Evolutionary conservation across 2,329 filamentous ascomycete species (phyloP).

Genomic region (Hypoxylon sp.): DNA sequence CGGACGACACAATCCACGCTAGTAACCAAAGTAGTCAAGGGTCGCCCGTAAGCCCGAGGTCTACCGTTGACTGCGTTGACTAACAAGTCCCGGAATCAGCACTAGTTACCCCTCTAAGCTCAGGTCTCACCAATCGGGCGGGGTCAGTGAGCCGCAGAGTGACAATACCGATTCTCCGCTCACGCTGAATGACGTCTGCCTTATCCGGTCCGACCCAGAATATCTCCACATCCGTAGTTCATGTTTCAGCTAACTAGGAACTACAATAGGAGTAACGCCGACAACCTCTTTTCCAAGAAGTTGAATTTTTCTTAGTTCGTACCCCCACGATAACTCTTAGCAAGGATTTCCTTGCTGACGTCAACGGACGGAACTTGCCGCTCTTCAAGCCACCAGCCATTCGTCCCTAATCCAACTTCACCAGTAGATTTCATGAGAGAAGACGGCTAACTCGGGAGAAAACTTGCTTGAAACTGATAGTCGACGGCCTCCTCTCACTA

Average conservation of each 20-base stretch:
- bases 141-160: conserved; percentile 37
- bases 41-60: conserved; percentile 21
- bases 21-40: conserved; percentile 29
- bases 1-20: conserved; percentile 27
- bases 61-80: conserved; percentile 12
- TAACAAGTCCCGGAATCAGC: conserved; percentile 2
- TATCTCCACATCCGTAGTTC: conserved; percentile 21
- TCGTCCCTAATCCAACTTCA: conserved; percentile 9
- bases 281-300: conserved; percentile 9
- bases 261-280: conserved; percentile 7
- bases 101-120: conserved; percentile 16
- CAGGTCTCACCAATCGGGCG: conserved; percentile 25
- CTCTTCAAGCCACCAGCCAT: conserved; percentile 3
- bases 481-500: not conserved
- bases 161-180: conserved; percentile 27
- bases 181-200: conserved; percentile 36
- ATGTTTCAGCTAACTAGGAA: conserved; percentile 6
- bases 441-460: conserved; percentile 3
- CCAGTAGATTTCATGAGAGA: conserved; percentile 7
- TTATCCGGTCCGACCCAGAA: conserved; percentile 33
- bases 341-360: conserved; percentile 23
- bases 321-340: conserved; percentile 10
- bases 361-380: conserved; percentile 13
- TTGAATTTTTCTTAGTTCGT: conserved; percentile 21
- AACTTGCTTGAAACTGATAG: not conserved